Evolutionary conservation across 2,329 filamentous ascomycete species (phyloP).

Genomic region (Rhytidhysteron rufulum): DNA sequence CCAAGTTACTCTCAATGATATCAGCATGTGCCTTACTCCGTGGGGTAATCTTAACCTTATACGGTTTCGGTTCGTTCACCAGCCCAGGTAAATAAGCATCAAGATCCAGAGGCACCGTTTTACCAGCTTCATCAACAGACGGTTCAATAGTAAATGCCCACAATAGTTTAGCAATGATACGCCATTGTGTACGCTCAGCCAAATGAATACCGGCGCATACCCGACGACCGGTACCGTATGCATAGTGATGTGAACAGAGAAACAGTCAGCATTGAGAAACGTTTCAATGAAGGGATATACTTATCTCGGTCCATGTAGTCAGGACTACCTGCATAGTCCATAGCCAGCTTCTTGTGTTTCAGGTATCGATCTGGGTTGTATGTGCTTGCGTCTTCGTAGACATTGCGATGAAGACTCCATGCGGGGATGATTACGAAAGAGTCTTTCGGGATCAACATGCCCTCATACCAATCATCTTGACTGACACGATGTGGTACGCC

Average conservation of each 20-base stretch:
- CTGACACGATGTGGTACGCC: neutral
- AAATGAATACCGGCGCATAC: constrained; percentile 48
- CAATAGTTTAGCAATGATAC: constrained; percentile 31
- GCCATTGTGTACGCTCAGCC: constrained; percentile 43
- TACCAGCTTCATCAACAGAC: constrained; percentile 25
- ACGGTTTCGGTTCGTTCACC: constrained; percentile 28
- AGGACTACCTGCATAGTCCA: constrained; percentile 27
- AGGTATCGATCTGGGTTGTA: constrained; percentile 32
- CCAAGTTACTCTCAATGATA: constrained; percentile 4
- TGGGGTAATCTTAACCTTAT: constrained; percentile 24
- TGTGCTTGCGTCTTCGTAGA: constrained; percentile 14
- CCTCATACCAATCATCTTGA: constrained; percentile 14
- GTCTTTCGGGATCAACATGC: constrained; percentile 17
- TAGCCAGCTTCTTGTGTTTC: constrained; percentile 21
- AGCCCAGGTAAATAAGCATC: constrained; percentile 29
- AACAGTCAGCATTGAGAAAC: neutral
- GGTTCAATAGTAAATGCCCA: constrained; percentile 44
- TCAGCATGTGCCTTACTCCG: constrained; percentile 22
- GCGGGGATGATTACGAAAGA: constrained; percentile 19
- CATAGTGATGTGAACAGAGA: constrained; percentile 7
- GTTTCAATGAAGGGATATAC: constrained; percentile 10
- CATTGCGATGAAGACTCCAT: constrained; percentile 7
- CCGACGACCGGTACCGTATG: constrained; percentile 19
- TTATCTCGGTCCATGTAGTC: constrained; percentile 28
- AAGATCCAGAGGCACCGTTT: constrained; percentile 14